These are phyloP conservation scores for Polytrichum formosum DNA, from an alignment of 225 moss, liverwort and hornwort species.

Conservation along the genomic window DNA sequence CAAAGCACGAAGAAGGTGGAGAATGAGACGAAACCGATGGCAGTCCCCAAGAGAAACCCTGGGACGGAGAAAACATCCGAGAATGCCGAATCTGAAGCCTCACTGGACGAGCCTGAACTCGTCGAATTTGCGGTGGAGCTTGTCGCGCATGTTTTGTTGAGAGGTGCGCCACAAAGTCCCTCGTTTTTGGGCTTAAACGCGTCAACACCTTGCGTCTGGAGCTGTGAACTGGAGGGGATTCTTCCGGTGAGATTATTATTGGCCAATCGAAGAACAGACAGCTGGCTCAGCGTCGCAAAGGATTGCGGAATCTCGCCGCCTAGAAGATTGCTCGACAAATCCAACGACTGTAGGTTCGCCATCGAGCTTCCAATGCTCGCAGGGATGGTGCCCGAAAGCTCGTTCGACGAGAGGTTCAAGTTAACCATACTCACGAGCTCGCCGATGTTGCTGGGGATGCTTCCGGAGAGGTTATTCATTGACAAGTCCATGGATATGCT, in stretches of 20 bases:
- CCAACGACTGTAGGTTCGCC: neutral
- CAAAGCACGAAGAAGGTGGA: slow-evolving; percentile 11
- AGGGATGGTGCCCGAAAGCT: slow-evolving; percentile 33
- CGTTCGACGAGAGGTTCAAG: slow-evolving; percentile 36
- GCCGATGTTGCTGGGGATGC: slow-evolving; percentile 12
- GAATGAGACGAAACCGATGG: slow-evolving; percentile 10
- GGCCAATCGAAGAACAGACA: slow-evolving; percentile 11
- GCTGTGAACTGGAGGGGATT: slow-evolving; percentile 16
- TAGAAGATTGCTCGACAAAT: neutral
- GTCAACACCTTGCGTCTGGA: neutral
- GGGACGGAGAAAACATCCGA: slow-evolving; percentile 9
- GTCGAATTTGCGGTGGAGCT: neutral
- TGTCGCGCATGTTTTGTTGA: slow-evolving; percentile 7
- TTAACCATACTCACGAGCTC: slow-evolving; percentile 17
- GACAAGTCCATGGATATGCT: slow-evolving; percentile 28
- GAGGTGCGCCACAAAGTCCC: slow-evolving; percentile 22
- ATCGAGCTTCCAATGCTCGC: neutral
- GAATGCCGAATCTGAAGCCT: neutral
- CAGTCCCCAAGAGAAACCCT: slow-evolving; percentile 1
- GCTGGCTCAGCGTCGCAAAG: neutral
- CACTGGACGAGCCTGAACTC: neutral
- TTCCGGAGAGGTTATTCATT: slow-evolving; percentile 17
- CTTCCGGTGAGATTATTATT: slow-evolving; percentile 20
- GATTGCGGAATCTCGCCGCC: neutral
- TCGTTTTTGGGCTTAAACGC: slow-evolving; percentile 17